These are phyloP conservation scores for Sclerotinia borealis DNA, from an alignment of 2,329 filamentous ascomycete genomes.

Conservation along the genomic window DNA sequence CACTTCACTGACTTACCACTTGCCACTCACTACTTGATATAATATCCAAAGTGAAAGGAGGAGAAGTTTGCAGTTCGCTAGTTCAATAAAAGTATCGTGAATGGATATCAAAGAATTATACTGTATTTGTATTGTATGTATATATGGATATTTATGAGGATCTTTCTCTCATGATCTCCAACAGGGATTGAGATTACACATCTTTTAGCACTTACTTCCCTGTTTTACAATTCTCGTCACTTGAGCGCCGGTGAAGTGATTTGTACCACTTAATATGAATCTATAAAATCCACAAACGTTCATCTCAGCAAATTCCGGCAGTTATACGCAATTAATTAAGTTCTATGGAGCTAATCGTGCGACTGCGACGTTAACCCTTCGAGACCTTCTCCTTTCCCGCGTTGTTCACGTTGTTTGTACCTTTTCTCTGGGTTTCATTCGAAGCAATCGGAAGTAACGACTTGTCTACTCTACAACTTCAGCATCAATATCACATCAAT, in stretches of 20 bases:
- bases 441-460: not conserved
- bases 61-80: not conserved
- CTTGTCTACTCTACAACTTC: not conserved
- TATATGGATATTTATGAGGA: not conserved
- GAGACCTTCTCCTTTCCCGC: not conserved
- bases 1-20: no score
- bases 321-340: no score
- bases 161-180: conserved; percentile 3
- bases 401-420: no score
- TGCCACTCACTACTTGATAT: no score
- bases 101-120: no score
- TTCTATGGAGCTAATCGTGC: not conserved
- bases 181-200: not conserved
- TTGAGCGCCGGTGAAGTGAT: not conserved
- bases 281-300: not conserved
- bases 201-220: not conserved
- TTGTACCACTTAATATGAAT: no score
- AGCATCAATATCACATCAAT: not conserved
- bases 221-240: not conserved
- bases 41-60: not conserved
- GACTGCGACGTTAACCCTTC: not conserved
- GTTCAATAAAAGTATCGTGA: no score
- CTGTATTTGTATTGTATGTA: no score
- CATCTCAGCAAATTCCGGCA: not conserved
- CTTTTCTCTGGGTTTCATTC: not conserved